Evolutionary conservation across 768 basidiomycete genomes (phyloP).

Genomic region (Cantharellus anzutake): DNA sequence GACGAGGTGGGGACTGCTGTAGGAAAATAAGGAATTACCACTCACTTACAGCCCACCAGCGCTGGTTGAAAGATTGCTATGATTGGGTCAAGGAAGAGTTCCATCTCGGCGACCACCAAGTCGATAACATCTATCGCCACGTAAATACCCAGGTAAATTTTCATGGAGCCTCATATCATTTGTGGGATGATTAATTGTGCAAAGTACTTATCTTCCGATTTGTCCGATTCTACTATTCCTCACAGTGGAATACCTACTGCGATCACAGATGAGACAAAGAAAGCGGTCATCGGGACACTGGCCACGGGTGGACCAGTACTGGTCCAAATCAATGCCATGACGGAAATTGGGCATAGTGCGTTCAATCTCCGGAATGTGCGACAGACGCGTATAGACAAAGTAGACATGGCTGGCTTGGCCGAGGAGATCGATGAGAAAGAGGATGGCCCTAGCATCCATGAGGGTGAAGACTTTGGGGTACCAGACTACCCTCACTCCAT

Average conservation of each 20-base stretch:
- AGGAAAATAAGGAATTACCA: not conserved
- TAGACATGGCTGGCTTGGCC: conserved; percentile 34
- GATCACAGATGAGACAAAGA: conserved; percentile 21
- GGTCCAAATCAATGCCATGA: conserved; percentile 59
- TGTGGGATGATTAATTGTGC: not conserved
- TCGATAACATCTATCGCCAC: conserved; percentile 32
- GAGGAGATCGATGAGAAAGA: conserved; percentile 19
- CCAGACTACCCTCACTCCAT: conserved; percentile 70
- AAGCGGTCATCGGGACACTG: conserved; percentile 7
- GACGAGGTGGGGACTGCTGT: not conserved
- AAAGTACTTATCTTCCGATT: conserved; percentile 38
- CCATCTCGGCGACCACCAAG: conserved; percentile 26
- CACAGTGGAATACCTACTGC: conserved; percentile 44
- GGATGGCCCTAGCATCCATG: conserved; percentile 17
- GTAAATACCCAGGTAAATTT: conserved; percentile 31
- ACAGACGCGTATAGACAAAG: conserved; percentile 41
- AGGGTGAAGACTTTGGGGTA: conserved; percentile 51
- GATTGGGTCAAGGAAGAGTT: conserved; percentile 13
- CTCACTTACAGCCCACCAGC: conserved; percentile 22
- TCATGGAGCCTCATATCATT: not conserved
- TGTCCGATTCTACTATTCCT: conserved; percentile 48
- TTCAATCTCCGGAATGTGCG: conserved; percentile 57
- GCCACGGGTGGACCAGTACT: conserved; percentile 17
- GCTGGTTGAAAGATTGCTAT: conserved; percentile 57
- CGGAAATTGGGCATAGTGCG: conserved; percentile 71